Base-by-base conservation (phyloP, 2,329 filamentous ascomycete species). In the Venturia effusa region DNA sequence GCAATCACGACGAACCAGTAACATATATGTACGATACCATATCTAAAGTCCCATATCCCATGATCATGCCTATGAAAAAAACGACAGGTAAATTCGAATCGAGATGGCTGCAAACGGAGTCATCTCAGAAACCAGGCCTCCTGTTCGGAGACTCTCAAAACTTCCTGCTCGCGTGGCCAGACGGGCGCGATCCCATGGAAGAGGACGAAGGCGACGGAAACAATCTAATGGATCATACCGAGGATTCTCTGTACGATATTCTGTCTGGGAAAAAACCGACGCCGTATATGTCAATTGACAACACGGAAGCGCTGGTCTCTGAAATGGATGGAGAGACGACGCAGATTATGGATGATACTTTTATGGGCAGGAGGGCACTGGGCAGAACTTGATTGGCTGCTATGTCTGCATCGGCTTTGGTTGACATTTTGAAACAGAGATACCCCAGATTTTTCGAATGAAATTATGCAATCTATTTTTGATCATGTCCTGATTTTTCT, bases 191-290 rank as follows among this genome's bases (percentile, higher is more conserved):
- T 51, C 64, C 69, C 40, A 71, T 75, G 30, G 41, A 63, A 13
- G 64, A 64, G 8, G 70, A 71, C 10, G 68, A 63, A 0, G 67
- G 69, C 4, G 74, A 77, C 6, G 73, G 72, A 5, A 34, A n/a
- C 10, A 30, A 57, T 57, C 34, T 57, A 10, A 57, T 57, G 51
- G 51, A 57, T 34, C 51, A 57, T 34, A 77, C 74, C 62, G 78
- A 80, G 34, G 79, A 81, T 66, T 79, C 77, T 51, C 67, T 81
- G 30, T 78, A 77, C 61, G 77, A 80, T 30, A 76, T 80, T 6
- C 68, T 81, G 15, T 78, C 77, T 1, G 79, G 79, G 0, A 69
- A 76, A n/a, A 80, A 63, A 43, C 51, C 51, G 17, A 55, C 24
- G 11, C 59, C 59, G n/a, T 39, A 27, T 3, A 61, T 27, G 59